These are phyloP conservation scores for Alternaria angustiovoidea DNA, from an alignment of 2,329 filamentous ascomycete genomes.

Conservation along the genomic window DNA sequence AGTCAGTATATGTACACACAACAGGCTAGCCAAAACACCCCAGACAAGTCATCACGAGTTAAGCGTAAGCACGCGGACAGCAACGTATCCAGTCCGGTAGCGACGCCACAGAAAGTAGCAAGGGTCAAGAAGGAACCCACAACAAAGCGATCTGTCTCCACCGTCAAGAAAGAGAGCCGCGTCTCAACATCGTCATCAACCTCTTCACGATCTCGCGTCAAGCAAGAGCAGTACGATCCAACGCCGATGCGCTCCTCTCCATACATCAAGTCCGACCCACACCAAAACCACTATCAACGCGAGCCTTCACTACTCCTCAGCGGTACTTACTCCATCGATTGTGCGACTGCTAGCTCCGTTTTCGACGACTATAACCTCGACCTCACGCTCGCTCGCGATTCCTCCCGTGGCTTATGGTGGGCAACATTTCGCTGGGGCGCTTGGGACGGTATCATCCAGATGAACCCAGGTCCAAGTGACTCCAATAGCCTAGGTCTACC, in stretches of 20 bases:
- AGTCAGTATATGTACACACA: background rate
- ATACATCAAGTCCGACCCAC: slow-evolving; percentile 11
- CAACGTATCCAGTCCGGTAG: too few relatives aligned
- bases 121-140: slow-evolving; percentile 9
- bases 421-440: slow-evolving; percentile 56
- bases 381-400: slow-evolving; percentile 40
- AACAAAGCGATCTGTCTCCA: background rate
- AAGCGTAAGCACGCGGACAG: slow-evolving; percentile 15
- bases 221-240: slow-evolving; percentile 13
- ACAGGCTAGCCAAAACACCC: background rate
- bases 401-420: slow-evolving; percentile 54
- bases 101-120: slow-evolving; percentile 10
- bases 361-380: slow-evolving; percentile 45
- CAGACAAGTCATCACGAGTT: background rate
- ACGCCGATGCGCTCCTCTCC: background rate
- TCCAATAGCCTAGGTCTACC: slow-evolving; percentile 16
- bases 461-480: slow-evolving; percentile 34
- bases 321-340: slow-evolving; percentile 55
- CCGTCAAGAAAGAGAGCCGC: background rate
- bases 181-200: slow-evolving; percentile 4
- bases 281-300: background rate
- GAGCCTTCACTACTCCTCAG: slow-evolving; percentile 46
- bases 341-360: slow-evolving; percentile 23
- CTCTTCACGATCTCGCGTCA: slow-evolving; percentile 12
- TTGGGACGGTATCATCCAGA: slow-evolving; percentile 54